A percentile compares a stretch with the other conserved stretches of the same genome.
Evolutionary conservation across 257 asterid species (phyloP).

Genomic region (Solanum microdontum): DNA sequence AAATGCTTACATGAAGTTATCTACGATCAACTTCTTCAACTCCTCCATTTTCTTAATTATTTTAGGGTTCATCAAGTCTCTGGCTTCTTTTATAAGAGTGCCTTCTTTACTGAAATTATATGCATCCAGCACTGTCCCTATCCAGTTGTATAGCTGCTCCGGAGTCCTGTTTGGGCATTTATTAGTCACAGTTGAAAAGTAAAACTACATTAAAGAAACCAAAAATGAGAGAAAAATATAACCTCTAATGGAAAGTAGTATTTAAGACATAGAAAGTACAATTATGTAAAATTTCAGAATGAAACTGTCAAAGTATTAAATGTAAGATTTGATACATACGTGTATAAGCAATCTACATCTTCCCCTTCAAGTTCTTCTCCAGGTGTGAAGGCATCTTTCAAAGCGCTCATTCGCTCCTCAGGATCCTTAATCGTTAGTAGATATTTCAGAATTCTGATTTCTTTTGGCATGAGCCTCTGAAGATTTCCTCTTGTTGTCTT

Average conservation of each 20-base stretch:
- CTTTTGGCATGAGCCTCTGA: slow-evolving; percentile 89
- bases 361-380: slow-evolving; percentile 79
- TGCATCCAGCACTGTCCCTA: slow-evolving; percentile 59
- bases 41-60: slow-evolving; percentile 54
- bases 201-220: background rate
- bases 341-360: slow-evolving; percentile 64
- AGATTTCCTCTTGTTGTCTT: slow-evolving; percentile 61
- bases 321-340: slow-evolving; percentile 33
- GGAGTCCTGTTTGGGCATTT: slow-evolving; percentile 55
- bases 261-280: background rate
- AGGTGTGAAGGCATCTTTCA: slow-evolving; percentile 83
- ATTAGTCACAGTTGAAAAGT: background rate
- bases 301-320: background rate
- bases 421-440: slow-evolving; percentile 79
- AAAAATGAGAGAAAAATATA: background rate
- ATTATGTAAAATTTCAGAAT: background rate
- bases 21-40: slow-evolving; percentile 51
- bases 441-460: slow-evolving; percentile 76
- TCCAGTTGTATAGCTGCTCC: slow-evolving; percentile 50
- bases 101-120: slow-evolving; percentile 76
- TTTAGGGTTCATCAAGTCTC: slow-evolving; percentile 76
- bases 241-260: background rate
- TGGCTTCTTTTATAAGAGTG: slow-evolving; percentile 62
- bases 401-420: slow-evolving; percentile 58
- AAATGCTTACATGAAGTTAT: slow-evolving; percentile 58